Evolutionary conservation across 2,329 filamentous ascomycete genomes (phyloP), one percentile per base, ranked within the genome.

Genomic region (Teratosphaeriaceae sp.): DNA sequence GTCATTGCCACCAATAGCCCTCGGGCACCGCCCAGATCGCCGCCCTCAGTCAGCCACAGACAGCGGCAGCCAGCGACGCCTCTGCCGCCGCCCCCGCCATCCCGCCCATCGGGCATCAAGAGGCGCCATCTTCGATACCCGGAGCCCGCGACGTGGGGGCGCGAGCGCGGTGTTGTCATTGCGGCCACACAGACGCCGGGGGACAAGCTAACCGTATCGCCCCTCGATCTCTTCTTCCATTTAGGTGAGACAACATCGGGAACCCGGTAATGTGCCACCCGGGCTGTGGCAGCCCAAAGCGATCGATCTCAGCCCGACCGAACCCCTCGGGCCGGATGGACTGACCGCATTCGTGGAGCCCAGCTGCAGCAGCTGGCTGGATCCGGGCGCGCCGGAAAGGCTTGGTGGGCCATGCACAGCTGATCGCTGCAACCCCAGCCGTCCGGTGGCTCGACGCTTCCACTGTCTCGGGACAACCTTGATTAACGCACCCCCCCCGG

Each of bases 391-490:
- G 9, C 15, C 16, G 29, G 11, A 15, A 7, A 15, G 29, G 29
- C 29, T 31, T 31, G 29, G 29, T 31, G 29, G 8, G 29, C 29
- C 7, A 31, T 34, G 31, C 31, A 18, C 15, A 34, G 31, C 31
- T 34, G 31, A 18, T 34, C 15, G 18, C 31, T 34, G 9, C 27
- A n/a, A 34, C 18, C 31, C 31, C 31, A 6, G 4, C 31, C 31
- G 31, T 18, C 4, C 12, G 31, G 31, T 18, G 18, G 31, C 31
- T 34, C 12, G 31, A 34, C n/a, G 19, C n/a, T 38, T 38, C 35
- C 35, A 38, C 18, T 22, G 35, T 38, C 5, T 24, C 35, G 35
- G 35, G 35, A 38, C 35, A 38, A 23, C 22, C 18, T 38, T 22
- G 22, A 27, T 27, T n/a, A 23, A 38, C 35, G 35, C 35, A 38